Evolutionary conservation across 202 grass and related monocot species (phyloP), one percentile per base, ranked within the genome.

Genomic region (Saccharum hybrid): DNA sequence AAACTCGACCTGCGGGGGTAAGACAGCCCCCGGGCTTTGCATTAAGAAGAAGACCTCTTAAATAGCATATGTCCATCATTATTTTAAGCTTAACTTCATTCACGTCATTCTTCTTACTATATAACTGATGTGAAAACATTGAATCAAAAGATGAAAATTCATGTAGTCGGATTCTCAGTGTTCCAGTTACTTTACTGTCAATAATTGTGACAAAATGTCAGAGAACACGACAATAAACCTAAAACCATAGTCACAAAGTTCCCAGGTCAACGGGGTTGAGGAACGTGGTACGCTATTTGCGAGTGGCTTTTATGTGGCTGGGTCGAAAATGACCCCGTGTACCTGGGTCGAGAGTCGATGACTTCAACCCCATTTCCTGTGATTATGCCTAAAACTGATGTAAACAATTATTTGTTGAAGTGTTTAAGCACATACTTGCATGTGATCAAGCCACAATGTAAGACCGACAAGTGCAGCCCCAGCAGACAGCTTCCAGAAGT

Each of bases 391-490:
- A 31, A 75, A 68, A 42, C 39, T 34, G 21, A 73, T 69, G 21
- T 30, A 59, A 59, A 70, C 21, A 6, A 62, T n/a, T 74, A 73
- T 18, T 43, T 84, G 16, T 37, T 36, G 22, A 64, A 26, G 72
- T 52, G 5, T 64, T 76, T 34, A 57, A 91, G 56, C 66, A 89
- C 85, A 60, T 90, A 94, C 95, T 84, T 98, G 92, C 95, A 98
- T 93, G 10, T 91, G 86, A 90, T 98, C 95, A 88, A 98, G 90
- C 95, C 95, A 98, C 78, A 98, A 80, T 51, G 95, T 95, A 74
- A 98, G 87, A 65, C 90, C 90, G 4, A 88, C 75, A 75, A 95
- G 92, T 78, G 95, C 90, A 85, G 92, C 95, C 61, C 95, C 95
- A 79, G 92, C 88, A 82, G 95, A 98, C 83, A 98, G 56, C 75